A percentile compares a stretch with the other conserved stretches of the same genome.
These are phyloP conservation scores for Xylariaceae sp. DNA, from an alignment of 2,329 filamentous ascomycete genomes.

Conservation along the genomic window DNA sequence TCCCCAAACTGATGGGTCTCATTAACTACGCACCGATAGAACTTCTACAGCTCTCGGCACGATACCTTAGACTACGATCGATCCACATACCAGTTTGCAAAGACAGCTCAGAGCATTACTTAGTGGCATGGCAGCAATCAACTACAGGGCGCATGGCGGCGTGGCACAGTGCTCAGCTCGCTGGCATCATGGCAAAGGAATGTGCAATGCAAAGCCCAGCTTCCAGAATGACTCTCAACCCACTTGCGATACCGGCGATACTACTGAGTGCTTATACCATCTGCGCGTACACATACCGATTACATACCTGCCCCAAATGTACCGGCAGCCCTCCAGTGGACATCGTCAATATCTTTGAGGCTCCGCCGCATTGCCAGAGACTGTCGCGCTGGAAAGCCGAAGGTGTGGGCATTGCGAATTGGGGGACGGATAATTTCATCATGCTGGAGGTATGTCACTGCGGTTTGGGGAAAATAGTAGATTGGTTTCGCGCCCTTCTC, in stretches of 20 bases:
- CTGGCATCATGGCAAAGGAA: conserved; percentile 15
- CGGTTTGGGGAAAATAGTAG: conserved; percentile 11
- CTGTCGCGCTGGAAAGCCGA: conserved; percentile 13
- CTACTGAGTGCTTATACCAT: conserved; percentile 19
- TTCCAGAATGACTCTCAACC: conserved; percentile 18
- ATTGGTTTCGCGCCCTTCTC: conserved; percentile 23
- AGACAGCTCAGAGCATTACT: conserved; percentile 9
- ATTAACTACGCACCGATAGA: conserved; percentile 21
- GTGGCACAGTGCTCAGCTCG: conserved; percentile 22
- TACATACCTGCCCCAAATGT: conserved; percentile 12
- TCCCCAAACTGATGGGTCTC: conserved; percentile 19
- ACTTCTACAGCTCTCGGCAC: conserved; percentile 13
- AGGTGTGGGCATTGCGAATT: conserved; percentile 14
- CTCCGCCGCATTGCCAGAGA: conserved; percentile 7
- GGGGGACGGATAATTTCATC: conserved; percentile 15
- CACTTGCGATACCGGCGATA: conserved; percentile 19
- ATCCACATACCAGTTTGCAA: background rate
- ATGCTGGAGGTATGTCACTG: conserved; percentile 21
- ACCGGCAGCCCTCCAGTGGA: conserved; percentile 3
- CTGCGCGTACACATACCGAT: conserved; percentile 17
- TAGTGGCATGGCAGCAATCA: conserved; percentile 16
- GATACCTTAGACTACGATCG: conserved; percentile 19
- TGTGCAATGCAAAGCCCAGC: conserved; percentile 8
- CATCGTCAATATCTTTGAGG: conserved; percentile 14
- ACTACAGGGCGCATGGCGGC: conserved; percentile 16